phyloP scores from a whole-genome alignment of 352 stramenopile species.

The Phytopythium montanum region DNA sequence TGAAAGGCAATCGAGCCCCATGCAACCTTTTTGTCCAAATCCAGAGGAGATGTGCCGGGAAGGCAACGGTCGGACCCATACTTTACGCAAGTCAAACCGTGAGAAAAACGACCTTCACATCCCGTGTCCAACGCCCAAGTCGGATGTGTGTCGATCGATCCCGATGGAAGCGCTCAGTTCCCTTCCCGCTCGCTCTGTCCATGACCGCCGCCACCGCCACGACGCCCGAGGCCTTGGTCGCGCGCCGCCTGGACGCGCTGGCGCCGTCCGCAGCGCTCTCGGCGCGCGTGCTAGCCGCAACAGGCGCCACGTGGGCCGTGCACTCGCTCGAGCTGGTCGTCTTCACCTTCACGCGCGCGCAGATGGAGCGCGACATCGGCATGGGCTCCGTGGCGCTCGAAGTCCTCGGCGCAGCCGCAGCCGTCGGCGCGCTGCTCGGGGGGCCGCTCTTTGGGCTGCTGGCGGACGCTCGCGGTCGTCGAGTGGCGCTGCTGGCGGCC shows the following conservation, averaged over 20 bases:
- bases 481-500: conserved; percentile 20
- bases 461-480: conserved; percentile 29
- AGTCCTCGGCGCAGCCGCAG: conserved; percentile 26
- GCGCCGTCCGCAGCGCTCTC: conserved; percentile 14
- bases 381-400: conserved; percentile 22
- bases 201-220: not conserved
- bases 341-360: conserved; percentile 30
- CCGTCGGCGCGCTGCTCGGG: conserved; percentile 20
- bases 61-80: not conserved
- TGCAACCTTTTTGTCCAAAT: not conserved
- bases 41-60: not conserved
- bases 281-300: conserved; percentile 24
- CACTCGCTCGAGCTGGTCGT: conserved; percentile 33
- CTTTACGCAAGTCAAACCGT: not conserved
- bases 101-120: conserved; percentile 1
- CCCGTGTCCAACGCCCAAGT: not conserved
- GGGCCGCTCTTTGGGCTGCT: conserved; percentile 30
- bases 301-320: conserved; percentile 34
- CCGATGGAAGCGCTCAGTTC: not conserved
- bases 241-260: conserved; percentile 17
- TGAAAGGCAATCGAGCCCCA: not conserved
- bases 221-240: not conserved
- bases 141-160: not conserved
- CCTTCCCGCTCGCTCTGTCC: not conserved
- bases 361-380: conserved; percentile 23